phyloP scores from a whole-genome alignment of 176 grass and related monocot species.

The Carex scoparia region DNA sequence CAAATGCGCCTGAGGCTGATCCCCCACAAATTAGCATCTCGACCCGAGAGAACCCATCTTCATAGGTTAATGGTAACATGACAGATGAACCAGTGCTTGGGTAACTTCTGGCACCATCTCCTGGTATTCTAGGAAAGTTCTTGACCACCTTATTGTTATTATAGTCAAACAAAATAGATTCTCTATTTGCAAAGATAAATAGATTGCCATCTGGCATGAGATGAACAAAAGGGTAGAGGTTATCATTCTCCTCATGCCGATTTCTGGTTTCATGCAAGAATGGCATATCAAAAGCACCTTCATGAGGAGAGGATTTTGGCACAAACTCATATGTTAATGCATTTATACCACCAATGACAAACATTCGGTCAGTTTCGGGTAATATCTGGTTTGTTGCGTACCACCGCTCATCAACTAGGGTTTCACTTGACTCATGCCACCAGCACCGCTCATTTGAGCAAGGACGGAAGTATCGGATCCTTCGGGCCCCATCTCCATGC shows the following conservation, averaged over 20 bases:
- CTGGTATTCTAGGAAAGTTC: conserved; percentile 34
- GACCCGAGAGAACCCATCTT: conserved; percentile 31
- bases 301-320: conserved; percentile 26
- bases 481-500: conserved; percentile 23
- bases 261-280: conserved; percentile 31
- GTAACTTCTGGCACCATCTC: conserved; percentile 32
- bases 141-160: conserved; percentile 21
- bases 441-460: conserved; percentile 22
- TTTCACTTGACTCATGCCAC: conserved; percentile 18
- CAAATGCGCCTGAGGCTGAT: conserved; percentile 14
- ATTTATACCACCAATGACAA: conserved; percentile 38
- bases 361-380: conserved; percentile 28
- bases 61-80: conserved; percentile 34
- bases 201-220: conserved; percentile 38
- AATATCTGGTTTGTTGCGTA: conserved; percentile 37
- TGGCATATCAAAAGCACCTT: conserved; percentile 35
- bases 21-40: conserved; percentile 40
- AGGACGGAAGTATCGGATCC: conserved; percentile 27
- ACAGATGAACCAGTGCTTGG: conserved; percentile 39
- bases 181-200: conserved; percentile 43
- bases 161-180: conserved; percentile 40
- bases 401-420: conserved; percentile 25
- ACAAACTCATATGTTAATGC: conserved; percentile 39
- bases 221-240: conserved; percentile 42
- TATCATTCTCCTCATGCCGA: conserved; percentile 17